A percentile compares a stretch with the other conserved stretches of the same genome.
Conservation (phyloP, 2,329 filamentous ascomycete species). For the Chrysoporthe puriensis region DNA sequence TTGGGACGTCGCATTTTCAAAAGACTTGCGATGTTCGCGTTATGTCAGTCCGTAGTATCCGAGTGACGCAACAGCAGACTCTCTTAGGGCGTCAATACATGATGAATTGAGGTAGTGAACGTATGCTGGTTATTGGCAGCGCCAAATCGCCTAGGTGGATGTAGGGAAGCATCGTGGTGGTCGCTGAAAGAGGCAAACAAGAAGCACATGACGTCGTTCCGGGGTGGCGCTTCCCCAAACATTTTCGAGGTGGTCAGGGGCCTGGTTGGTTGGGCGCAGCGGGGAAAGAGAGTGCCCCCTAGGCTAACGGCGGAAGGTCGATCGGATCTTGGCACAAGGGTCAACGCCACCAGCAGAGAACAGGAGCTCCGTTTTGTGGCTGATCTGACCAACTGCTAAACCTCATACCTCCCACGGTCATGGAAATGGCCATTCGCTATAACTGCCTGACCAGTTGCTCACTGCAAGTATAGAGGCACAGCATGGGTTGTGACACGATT, state of each 20-base stretch:
- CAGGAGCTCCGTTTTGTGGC: neutral
- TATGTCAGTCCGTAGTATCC: neutral
- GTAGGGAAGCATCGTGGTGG: constrained; percentile 1
- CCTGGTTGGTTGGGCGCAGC: neutral
- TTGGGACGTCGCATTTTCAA: constrained; percentile 20
- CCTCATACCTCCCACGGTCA: neutral
- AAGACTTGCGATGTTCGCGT: neutral
- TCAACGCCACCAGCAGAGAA: constrained; percentile 7
- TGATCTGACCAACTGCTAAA: constrained; percentile 5
- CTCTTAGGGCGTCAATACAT: neutral
- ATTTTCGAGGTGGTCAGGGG: neutral
- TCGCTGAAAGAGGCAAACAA: neutral
- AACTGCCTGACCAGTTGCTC: neutral
- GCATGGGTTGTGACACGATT: neutral
- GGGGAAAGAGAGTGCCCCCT: constrained; percentile 1
- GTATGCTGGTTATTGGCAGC: neutral
- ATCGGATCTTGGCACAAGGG: constrained; percentile 2
- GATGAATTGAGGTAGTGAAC: neutral
- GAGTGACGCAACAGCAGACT: neutral
- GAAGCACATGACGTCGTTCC: constrained; percentile 27
- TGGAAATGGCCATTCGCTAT: neutral
- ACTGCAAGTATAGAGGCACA: neutral
- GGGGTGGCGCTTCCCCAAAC: constrained; percentile 1
- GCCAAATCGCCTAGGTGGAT: constrained; percentile 2
- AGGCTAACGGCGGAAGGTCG: neutral